Conservation (phyloP, 805 yeast genomes). For the Komagataella phaffii region DNA sequence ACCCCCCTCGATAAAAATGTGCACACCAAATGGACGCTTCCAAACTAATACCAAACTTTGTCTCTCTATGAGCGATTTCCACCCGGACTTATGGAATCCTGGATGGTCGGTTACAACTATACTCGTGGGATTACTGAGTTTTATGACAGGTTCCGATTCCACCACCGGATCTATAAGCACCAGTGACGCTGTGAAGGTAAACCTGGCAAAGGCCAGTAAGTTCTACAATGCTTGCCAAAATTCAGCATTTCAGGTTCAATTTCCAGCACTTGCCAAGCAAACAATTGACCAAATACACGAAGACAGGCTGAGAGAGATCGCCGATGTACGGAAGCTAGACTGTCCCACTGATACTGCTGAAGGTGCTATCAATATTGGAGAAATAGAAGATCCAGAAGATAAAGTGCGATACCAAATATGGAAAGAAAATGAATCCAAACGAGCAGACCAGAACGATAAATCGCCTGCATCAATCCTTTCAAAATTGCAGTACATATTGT, state of each 20-base stretch:
- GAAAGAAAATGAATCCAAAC: not conserved
- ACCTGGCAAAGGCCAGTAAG: slow-evolving; percentile 45
- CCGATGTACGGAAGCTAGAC: not conserved
- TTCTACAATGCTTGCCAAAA: slow-evolving; percentile 46
- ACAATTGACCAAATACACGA: slow-evolving; percentile 14
- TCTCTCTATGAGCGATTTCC: slow-evolving; percentile 87
- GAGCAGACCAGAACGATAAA: not conserved
- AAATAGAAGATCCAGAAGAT: slow-evolving; percentile 54
- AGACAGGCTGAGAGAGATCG: not conserved
- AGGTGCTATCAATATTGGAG: slow-evolving; percentile 17
- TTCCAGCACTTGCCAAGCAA: slow-evolving; percentile 50
- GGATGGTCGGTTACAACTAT: slow-evolving; percentile 92
- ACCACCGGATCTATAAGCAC: slow-evolving; percentile 77
- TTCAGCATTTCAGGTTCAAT: slow-evolving; percentile 35
- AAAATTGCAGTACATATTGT: not conserved
- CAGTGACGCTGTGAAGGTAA: slow-evolving; percentile 39
- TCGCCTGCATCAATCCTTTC: not conserved
- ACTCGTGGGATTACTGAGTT: slow-evolving; percentile 73
- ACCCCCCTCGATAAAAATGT: slow-evolving; percentile 83
- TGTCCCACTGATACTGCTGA: not conserved
- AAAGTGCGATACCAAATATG: not conserved
- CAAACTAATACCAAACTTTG: slow-evolving; percentile 72
- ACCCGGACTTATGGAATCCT: slow-evolving; percentile 93
- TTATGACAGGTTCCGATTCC: slow-evolving; percentile 79
- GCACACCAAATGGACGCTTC: slow-evolving; percentile 85